Evolutionary conservation across 225 moss, liverwort and hornwort genomes (phyloP).

Genomic region (Rhytidiadelphus loreus): DNA sequence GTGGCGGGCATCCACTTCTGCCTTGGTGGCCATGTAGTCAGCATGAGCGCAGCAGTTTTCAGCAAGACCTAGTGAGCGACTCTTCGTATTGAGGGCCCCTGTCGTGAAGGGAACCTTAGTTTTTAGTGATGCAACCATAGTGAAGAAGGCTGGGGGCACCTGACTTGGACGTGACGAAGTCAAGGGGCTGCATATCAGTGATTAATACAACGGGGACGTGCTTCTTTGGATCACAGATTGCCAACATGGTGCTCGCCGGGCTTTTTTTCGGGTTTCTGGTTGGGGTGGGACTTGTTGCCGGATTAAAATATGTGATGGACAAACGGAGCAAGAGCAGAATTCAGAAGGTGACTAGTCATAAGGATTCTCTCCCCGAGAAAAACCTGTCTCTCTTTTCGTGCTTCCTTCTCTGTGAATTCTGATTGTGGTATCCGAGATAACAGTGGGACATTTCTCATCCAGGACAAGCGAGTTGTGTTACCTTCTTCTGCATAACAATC

Average conservation of each 20-base stretch:
- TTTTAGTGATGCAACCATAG: neutral
- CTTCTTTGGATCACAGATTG: neutral
- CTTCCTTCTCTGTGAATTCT: neutral
- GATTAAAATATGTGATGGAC: constrained; percentile 25
- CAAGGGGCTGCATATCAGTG: neutral
- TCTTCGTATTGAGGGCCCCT: neutral
- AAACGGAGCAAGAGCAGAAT: constrained; percentile 25
- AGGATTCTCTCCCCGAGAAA: neutral
- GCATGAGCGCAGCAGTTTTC: neutral
- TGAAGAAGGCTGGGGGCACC: constrained; percentile 10
- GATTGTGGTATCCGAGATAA: neutral
- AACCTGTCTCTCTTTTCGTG: neutral
- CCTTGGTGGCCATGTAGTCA: neutral
- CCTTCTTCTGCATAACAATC: neutral
- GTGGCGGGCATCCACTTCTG: neutral
- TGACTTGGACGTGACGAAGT: neutral
- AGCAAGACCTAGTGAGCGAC: neutral
- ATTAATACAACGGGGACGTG: neutral
- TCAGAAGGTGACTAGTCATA: constrained; percentile 18
- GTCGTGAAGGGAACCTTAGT: neutral
- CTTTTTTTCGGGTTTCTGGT: constrained; percentile 46
- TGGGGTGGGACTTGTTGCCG: constrained; percentile 42
- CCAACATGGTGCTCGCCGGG: constrained; percentile 40
- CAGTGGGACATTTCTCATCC: neutral
- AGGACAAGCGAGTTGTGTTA: neutral